Percentiles rank a stretch among this genome's conserved stretches.
These are phyloP conservation scores for Leucoagaricus sp. DNA, from an alignment of 1,284 basidiomycete species.

Conservation along the genomic window DNA sequence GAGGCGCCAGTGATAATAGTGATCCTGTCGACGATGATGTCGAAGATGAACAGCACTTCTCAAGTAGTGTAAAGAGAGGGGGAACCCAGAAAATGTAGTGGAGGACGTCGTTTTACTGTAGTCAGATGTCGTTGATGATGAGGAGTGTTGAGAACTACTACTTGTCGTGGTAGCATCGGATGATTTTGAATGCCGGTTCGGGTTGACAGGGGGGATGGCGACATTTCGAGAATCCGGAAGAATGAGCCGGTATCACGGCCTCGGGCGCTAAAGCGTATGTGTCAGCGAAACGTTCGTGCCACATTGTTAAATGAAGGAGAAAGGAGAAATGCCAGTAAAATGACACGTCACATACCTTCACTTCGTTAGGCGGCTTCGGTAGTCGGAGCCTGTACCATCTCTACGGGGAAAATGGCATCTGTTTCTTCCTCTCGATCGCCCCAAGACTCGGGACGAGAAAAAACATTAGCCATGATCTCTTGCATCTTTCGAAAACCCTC, in stretches of 20 bases:
- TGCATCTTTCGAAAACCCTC: no score
- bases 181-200: constrained; percentile 22
- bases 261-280: neutral
- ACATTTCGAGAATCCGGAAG: neutral
- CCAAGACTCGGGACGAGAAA: no score
- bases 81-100: constrained; percentile 10
- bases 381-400: neutral
- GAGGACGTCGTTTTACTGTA: constrained; percentile 9
- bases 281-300: no score
- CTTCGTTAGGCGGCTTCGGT: neutral
- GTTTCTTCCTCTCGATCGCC: neutral
- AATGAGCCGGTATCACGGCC: neutral
- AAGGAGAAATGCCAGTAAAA: neutral
- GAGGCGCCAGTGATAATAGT: neutral
- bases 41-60: neutral
- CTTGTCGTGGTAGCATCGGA: constrained; percentile 21
- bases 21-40: neutral
- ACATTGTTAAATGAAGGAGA: no score
- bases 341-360: constrained; percentile 6
- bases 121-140: constrained; percentile 2
- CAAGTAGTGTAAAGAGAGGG: neutral
- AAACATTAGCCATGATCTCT: no score
- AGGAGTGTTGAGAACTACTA: constrained; percentile 9
- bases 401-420: neutral
- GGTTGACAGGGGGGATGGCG: constrained; percentile 12